Base-by-base conservation (phyloP, 257 asterid species). In the Echites panduratus region DNA sequence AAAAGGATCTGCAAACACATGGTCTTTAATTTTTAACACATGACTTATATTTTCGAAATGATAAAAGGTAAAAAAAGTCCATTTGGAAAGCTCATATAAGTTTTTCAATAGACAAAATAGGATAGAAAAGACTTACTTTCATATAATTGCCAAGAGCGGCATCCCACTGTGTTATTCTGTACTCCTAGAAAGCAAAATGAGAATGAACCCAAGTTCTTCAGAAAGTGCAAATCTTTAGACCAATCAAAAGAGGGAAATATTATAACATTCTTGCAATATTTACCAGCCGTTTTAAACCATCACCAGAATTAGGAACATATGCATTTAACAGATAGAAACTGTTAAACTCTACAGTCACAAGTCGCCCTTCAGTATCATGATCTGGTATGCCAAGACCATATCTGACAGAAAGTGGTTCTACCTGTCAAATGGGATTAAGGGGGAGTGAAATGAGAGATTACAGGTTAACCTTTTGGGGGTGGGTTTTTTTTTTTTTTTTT, bases 291-390 rank as follows among this genome's bases (percentile, higher is more conserved):
- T 70, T 88, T 43, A 95, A 89, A 77, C 99, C 98, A 75, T 92
- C 96, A 27, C 99, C 93, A 75, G 99, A 95, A 83, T 95, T 95
- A 54, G 98, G 99, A 81, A 95, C 95, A 72, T 95, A 95, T 75
- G 85, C 84, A 81, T 82, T 70, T 81, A 95, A 80, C 73, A 95
- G 81, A 80, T 84, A 95, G 76, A 92, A 95, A 71, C 75, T 61
- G 53, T 90, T 95, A 66, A 89, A 95, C 73, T 94, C 99, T 82
- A 87, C 87, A 0, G 97, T 95, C 76, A 95, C 89, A 72, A 95
- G 96, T 68, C 97, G 95, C 50, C 99, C 98, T 89, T 95, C 99
- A 43, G 90, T 72, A 74, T 94, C 99, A 70, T 95, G 99, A 79
- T 92, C 97, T 19, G 95, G 66, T 72, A 89, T 86, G 77, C 98